phyloP scores from a whole-genome alignment of 495 filamentous ascomycete species.

The Penicillium tannophilum region DNA sequence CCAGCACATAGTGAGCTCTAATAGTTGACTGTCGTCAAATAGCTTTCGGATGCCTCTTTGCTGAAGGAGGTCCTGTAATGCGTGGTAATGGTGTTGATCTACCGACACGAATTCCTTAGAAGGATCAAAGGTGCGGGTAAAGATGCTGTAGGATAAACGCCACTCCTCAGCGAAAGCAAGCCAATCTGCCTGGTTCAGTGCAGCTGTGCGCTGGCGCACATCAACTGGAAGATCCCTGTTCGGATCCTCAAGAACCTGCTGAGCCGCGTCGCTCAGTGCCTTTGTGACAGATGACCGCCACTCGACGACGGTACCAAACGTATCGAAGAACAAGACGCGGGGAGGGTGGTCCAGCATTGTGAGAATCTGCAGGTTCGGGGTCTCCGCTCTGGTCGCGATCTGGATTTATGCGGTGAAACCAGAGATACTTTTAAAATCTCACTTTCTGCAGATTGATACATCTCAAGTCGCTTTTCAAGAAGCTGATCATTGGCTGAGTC shows the following conservation, averaged over 20 bases:
- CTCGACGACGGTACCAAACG: constrained; percentile 79
- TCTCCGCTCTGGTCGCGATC: neutral
- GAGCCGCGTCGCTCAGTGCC: constrained; percentile 44
- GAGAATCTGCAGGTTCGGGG: constrained; percentile 5
- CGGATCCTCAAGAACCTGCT: constrained; percentile 45
- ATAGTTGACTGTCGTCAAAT: constrained; percentile 60
- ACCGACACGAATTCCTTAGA: constrained; percentile 54
- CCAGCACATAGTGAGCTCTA: constrained; percentile 63
- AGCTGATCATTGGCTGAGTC: constrained; percentile 6
- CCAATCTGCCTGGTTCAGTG: constrained; percentile 62
- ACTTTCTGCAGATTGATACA: neutral
- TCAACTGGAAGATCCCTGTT: constrained; percentile 44
- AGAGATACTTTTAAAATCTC: neutral
- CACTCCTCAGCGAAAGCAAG: constrained; percentile 65
- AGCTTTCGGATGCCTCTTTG: constrained; percentile 56
- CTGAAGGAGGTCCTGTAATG: constrained; percentile 57
- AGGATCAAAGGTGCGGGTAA: constrained; percentile 54
- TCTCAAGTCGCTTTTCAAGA: neutral
- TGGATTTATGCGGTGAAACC: neutral
- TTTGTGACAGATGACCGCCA: constrained; percentile 64
- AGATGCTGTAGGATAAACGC: constrained; percentile 62
- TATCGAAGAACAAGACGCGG: constrained; percentile 58
- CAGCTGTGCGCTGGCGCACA: constrained; percentile 48
- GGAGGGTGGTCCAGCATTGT: constrained; percentile 28
- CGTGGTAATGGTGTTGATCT: constrained; percentile 69